A percentile compares a stretch with the other conserved stretches of the same genome.
phyloP scores from a whole-genome alignment of 192 early-diverging fungal genomes.

The Coemansia sp. region DNA sequence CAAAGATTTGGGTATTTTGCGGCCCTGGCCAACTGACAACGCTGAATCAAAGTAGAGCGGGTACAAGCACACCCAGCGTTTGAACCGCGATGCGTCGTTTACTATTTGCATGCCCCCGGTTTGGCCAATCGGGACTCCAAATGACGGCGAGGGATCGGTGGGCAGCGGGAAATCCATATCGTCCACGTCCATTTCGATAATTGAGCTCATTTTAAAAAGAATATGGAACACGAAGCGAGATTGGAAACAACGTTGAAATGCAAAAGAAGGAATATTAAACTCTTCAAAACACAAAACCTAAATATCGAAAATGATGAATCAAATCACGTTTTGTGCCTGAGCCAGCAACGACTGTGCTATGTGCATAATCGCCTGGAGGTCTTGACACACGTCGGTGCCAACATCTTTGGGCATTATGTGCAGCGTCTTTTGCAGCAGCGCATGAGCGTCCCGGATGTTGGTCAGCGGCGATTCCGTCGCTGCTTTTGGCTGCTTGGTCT shows the following conservation, averaged over 20 bases:
- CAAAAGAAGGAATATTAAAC: neutral
- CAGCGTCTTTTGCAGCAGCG: constrained; percentile 19
- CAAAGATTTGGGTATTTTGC: constrained; percentile 56
- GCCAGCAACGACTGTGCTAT: constrained; percentile 30
- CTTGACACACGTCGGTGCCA: constrained; percentile 9
- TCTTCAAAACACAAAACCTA: no score
- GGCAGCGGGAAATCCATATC: constrained; percentile 56
- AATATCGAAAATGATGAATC: neutral
- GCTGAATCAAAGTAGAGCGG: constrained; percentile 69
- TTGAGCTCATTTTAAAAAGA: neutral
- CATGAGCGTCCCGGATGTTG: constrained; percentile 23
- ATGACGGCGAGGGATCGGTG: neutral
- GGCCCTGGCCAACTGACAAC: constrained; percentile 61
- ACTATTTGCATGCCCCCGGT: constrained; percentile 21
- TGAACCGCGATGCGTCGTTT: constrained; percentile 30
- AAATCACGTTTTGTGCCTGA: neutral
- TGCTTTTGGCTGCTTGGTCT: neutral
- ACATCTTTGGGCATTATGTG: constrained; percentile 6
- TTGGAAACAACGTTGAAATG: neutral
- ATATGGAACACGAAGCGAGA: neutral
- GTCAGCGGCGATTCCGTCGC: constrained; percentile 8
- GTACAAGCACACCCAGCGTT: constrained; percentile 70
- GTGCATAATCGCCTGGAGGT: constrained; percentile 35
- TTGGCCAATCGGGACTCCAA: constrained; percentile 23
- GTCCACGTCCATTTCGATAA: constrained; percentile 32